Evolutionary conservation across 2,329 filamentous ascomycete species (phyloP).

Genomic region (Fusarium hostae): DNA sequence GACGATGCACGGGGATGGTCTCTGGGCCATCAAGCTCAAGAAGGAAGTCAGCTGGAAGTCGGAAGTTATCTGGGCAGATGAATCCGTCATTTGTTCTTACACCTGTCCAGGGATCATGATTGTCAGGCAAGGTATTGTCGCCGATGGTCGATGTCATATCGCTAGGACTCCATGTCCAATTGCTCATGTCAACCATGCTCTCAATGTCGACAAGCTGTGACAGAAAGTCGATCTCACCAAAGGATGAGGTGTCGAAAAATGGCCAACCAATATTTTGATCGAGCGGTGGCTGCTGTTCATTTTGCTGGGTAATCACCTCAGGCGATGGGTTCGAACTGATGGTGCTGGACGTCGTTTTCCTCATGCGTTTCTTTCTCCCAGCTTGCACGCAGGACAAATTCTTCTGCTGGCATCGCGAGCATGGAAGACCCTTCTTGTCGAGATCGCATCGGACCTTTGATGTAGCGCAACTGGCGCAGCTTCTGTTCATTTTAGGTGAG

Average conservation of each 20-base stretch:
- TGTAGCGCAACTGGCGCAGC: not conserved
- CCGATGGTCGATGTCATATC: not conserved
- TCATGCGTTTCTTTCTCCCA: not conserved
- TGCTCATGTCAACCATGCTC: not conserved
- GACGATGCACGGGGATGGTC: not conserved
- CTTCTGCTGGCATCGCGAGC: not conserved
- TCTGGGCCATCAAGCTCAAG: not conserved
- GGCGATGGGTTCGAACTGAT: not conserved
- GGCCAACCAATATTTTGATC: not conserved
- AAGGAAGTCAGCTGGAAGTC: not conserved
- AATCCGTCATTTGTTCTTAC: not conserved
- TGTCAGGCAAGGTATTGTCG: not conserved
- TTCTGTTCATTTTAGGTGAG: not conserved
- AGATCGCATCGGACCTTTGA: constrained; percentile 1
- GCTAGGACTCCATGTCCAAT: not conserved
- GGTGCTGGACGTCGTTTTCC: not conserved
- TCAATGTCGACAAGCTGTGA: not conserved
- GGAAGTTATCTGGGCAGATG: not conserved
- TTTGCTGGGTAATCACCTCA: accelerated
- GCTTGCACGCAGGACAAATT: not conserved
- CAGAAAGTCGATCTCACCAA: not conserved
- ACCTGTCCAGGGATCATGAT: accelerated
- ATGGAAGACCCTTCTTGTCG: not conserved
- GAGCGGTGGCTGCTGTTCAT: not conserved
- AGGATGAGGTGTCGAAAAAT: not conserved